Evolutionary conservation across 1,284 basidiomycete genomes (phyloP).

Genomic region (Quambalaria eucalypti): DNA sequence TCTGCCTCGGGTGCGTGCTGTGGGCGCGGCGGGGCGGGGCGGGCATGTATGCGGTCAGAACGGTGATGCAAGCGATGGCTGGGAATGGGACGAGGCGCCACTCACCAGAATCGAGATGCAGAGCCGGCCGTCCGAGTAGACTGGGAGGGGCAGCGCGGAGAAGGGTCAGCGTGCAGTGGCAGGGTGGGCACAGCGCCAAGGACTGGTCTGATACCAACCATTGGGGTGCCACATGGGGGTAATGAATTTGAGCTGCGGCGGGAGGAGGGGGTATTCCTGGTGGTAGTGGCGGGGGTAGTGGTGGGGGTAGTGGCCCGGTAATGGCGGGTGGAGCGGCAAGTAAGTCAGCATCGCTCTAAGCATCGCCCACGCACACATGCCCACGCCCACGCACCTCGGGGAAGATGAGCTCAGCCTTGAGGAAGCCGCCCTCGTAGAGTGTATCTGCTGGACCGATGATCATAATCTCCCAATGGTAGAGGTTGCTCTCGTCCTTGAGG

Average conservation of each 20-base stretch:
- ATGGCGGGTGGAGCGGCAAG: no score
- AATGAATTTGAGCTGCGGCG: conserved; percentile 90
- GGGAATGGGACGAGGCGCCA: neutral
- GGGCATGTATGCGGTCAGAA: neutral
- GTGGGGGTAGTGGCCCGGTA: no score
- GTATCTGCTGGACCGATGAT: conserved; percentile 46
- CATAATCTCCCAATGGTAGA: conserved; percentile 47
- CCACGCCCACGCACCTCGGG: conserved; percentile 26
- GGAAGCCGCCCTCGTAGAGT: conserved; percentile 45
- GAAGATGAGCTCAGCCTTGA: conserved; percentile 43
- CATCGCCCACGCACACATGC: no score
- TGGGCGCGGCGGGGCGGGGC: conserved; percentile 10
- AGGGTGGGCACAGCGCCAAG: no score
- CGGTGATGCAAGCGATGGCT: neutral
- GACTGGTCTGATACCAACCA: no score
- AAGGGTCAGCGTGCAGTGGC: neutral
- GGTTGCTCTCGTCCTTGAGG: conserved; percentile 45
- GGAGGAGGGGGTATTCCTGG: conserved; percentile 66
- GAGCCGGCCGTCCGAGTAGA: conserved; percentile 73
- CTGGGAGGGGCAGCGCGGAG: conserved; percentile 49
- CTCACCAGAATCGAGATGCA: conserved; percentile 88
- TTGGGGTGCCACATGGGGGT: conserved; percentile 99
- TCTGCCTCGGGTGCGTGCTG: conserved; percentile 93
- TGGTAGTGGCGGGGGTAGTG: neutral
- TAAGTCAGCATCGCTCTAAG: no score